Evolutionary conservation across 192 early-diverging fungal genomes (phyloP), one percentile per base, ranked within the genome.

Genomic region (Coemansia sp.): DNA sequence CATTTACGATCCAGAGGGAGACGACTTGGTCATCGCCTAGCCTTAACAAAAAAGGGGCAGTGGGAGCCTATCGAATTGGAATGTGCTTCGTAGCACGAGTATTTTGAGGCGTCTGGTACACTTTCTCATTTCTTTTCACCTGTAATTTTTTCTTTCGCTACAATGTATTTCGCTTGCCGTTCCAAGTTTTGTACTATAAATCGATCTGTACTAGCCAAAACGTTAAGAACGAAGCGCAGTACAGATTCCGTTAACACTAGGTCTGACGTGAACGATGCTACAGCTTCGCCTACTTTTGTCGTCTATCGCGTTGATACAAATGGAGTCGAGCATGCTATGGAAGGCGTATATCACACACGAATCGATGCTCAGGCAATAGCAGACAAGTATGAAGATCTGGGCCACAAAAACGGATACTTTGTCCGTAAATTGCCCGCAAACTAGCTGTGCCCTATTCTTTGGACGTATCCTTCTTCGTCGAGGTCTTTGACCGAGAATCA

Each of bases 1-100:
- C 12, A 57, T 77, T 16, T 86, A 86, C 20, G 85, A 85, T 15
- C 82, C 82, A 0, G 70, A 77, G 8, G 81, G 81, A 5, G 81
- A 70, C 22, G 75, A 77, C 18, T 33, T 78, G 47, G 65, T 78
- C 20, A 84, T 78, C 52, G 67, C 66, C 9, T 51, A 49, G 9
- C 9, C 49, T 44, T 16, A 44, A 44, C 27, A 27, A 27, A 27
- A 27, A 27, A 27, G 27, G 27, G 27, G 27, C 27, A 27, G 27
- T 1, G 27, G 36, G 8, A 2, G 43, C 5, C 43, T 44, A 44
- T 44, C 11, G 43, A 15, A 44, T 44, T 44, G 11, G 43, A 12
- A 3, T 12, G 18, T 15, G 43, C 43, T 15, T 15, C 43, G 43
- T 44, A 54, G 51, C 51, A 54, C 51, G 12, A 7, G 5, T 60